These are phyloP conservation scores for Botryotinia globosa DNA, from an alignment of 2,329 filamentous ascomycete species.

Conservation along the genomic window DNA sequence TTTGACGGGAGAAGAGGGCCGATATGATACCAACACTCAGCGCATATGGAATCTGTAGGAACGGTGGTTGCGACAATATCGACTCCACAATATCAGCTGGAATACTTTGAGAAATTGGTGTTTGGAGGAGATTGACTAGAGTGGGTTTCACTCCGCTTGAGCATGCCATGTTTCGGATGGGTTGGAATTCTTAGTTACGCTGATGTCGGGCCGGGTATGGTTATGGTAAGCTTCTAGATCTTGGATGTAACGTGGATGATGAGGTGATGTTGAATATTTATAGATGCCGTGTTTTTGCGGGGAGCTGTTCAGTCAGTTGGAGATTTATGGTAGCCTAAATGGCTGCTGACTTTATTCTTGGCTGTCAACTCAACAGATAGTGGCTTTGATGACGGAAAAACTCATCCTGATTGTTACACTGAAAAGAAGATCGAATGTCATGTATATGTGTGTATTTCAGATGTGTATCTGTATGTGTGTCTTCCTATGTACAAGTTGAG, in stretches of 20 bases:
- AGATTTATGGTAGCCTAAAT: not conserved
- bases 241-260: not conserved
- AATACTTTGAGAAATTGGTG: not conserved
- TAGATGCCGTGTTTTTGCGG: not conserved
- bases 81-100: not conserved
- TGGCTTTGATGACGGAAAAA: not conserved
- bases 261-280: not conserved
- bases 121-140: not conserved
- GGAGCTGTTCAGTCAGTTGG: not conserved
- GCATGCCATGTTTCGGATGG: not conserved
- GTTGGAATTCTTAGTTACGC: not conserved
- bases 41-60: not conserved
- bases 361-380: not conserved
- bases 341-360: constrained; percentile 16
- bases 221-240: not conserved
- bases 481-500: not conserved
- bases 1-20: not conserved
- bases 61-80: not conserved
- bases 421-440: not conserved
- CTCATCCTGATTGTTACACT: not conserved
- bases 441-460: not conserved
- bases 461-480: not conserved
- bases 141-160: not conserved
- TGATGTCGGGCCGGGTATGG: no score
- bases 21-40: not conserved